These are phyloP conservation scores for Colletotrichum zoysiae DNA, from an alignment of 2,329 filamentous ascomycete species.

Conservation along the genomic window DNA sequence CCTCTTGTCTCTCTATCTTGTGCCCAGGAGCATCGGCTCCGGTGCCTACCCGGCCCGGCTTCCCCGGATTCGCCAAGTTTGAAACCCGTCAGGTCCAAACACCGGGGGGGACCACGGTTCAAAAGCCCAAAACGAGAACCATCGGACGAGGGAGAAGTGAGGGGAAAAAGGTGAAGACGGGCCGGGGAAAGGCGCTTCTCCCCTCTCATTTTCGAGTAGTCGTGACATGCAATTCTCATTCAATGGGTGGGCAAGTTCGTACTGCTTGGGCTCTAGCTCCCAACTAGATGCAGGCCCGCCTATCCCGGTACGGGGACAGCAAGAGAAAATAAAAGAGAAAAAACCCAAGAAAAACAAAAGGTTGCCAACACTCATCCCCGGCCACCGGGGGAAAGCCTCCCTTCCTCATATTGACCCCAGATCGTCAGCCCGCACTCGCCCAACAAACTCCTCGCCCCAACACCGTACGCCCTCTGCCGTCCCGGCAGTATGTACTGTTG, in stretches of 20 bases:
- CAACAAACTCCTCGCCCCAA: not conserved
- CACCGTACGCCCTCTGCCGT: conserved; percentile 19
- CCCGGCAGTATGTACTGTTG: conserved; percentile 35
- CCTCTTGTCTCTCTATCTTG: not conserved
- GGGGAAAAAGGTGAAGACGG: not conserved
- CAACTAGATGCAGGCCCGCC: conserved; percentile 12
- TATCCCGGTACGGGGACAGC: conserved; percentile 8
- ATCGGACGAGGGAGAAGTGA: conserved; percentile 13
- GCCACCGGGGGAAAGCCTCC: not conserved
- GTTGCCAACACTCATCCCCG: conserved; percentile 1
- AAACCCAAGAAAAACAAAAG: not conserved
- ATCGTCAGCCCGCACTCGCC: conserved; percentile 11
- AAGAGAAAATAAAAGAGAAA: not conserved
- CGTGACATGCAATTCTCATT: conserved; percentile 11
- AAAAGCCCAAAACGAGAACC: conserved; percentile 10
- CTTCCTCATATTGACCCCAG: conserved; percentile 23
- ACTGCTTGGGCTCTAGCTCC: conserved; percentile 16
- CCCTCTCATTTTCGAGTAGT: not conserved
- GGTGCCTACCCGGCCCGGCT: conserved; percentile 2
- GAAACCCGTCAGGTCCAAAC: conserved; percentile 30
- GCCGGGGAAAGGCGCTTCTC: not conserved
- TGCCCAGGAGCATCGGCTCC: conserved; percentile 8
- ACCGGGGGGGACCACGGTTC: conserved; percentile 27
- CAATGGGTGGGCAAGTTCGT: conserved; percentile 13
- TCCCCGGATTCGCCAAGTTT: conserved; percentile 10